Evolutionary conservation across 768 basidiomycete genomes (phyloP), one percentile per base, ranked within the genome.

Genomic region (Russula lepida): DNA sequence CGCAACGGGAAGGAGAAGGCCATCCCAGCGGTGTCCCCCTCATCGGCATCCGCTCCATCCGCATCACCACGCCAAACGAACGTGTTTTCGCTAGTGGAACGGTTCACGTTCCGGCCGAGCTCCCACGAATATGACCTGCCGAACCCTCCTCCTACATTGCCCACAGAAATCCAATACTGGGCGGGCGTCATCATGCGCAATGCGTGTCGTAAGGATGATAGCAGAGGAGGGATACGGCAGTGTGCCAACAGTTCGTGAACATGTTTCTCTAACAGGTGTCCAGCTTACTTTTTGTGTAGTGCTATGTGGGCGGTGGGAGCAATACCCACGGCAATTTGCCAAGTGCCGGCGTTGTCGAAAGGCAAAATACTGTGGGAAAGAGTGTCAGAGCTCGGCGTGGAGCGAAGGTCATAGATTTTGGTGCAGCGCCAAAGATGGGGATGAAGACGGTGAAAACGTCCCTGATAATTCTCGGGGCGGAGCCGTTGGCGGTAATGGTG

Each of bases 121-220:
- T 84, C 89, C 11, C 82, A 84, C 0, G 93, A 95, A 69, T 81
- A 81, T 21, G 84, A 86, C 64, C 75, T 86, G 56, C 82, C 82
- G 6, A 84, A 83, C 56, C 83, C 85, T 0, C 85, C 74, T 5
- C 86, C 88, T 3, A 79, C 84, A 51, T 75, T 94, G 7, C 92
- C 94, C 0, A 77, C 80, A 11, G 95, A 98, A 71, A 95, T 99
- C 25, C 92, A 97, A 73, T 97, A 98, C 68, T 98, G 97, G 97
- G 97, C 95, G 0, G 93, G 94, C 3, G 95, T 98, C n/a, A 97
- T 98, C 69, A 99, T 98, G 97, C 82, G 97, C 55, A 99, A 99
- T 72, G 97, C 97, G 13, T 99, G 97, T 74, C 78, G 95, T 71
- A 98, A 99, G 76, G 97, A 98, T 68, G 95, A 98, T 64, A 84